Conservation (phyloP, 2,329 filamentous ascomycete genomes). For the Xylariaceae sp. region DNA sequence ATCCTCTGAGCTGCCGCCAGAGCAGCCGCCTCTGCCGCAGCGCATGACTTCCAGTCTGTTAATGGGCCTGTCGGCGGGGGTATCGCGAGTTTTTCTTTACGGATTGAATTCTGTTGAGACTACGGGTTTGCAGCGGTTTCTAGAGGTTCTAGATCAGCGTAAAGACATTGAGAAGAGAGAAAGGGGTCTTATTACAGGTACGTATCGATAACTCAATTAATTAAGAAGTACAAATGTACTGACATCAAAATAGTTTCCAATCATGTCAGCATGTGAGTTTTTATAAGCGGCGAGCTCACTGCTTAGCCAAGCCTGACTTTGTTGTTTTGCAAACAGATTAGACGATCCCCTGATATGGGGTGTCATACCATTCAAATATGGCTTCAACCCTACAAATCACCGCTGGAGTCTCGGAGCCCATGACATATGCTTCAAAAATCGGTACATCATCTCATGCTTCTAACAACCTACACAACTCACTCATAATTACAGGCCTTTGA, state of each 20-base stretch:
- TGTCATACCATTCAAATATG: slow-evolving; percentile 71
- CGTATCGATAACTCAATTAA: slow-evolving; percentile 6
- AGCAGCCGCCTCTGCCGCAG: slow-evolving; percentile 63
- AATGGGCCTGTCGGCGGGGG: slow-evolving; percentile 68
- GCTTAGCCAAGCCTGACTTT: slow-evolving; percentile 22
- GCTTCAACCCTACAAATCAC: slow-evolving; percentile 69
- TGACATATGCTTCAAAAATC: slow-evolving; percentile 91
- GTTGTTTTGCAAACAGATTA: slow-evolving; percentile 54
- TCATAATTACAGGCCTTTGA: slow-evolving; percentile 52
- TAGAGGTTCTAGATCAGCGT: slow-evolving; percentile 72
- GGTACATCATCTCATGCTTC: slow-evolving; percentile 47
- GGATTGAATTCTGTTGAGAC: slow-evolving; percentile 73
- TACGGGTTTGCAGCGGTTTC: slow-evolving; percentile 71
- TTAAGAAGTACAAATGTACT: slow-evolving; percentile 8
- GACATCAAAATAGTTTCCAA: slow-evolving; percentile 66
- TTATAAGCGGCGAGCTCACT: not conserved
- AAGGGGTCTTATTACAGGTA: slow-evolving; percentile 81
- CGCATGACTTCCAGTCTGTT: slow-evolving; percentile 69
- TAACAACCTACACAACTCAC: slow-evolving; percentile 8
- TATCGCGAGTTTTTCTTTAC: slow-evolving; percentile 74
- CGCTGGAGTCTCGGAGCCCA: slow-evolving; percentile 90
- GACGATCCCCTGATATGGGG: slow-evolving; percentile 97
- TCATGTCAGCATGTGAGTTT: slow-evolving; percentile 80
- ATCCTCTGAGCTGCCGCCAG: slow-evolving; percentile 21
- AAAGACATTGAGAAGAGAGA: slow-evolving; percentile 63